Evolutionary conservation across 129 eudicot genomes (phyloP), one percentile per base, ranked within the genome.

Genomic region (Lonicera japonica): DNA sequence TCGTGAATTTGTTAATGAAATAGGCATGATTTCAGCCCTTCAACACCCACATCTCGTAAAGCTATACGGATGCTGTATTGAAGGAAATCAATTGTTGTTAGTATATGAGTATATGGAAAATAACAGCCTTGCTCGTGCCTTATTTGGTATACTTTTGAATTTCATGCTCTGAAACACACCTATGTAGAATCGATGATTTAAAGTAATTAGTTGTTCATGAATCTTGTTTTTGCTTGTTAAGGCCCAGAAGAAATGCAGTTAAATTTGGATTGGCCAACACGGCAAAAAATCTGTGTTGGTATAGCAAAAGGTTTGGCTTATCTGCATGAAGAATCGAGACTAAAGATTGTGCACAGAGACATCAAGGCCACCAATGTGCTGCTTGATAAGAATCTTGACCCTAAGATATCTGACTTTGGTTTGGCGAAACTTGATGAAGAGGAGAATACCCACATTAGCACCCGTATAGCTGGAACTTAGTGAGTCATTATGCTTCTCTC

Each of bases 351-450:
- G 12, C 83, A 82, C 54, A 77, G 88, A 53, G 88, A 82, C 69
- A 82, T 82, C 45, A 82, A 82, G 67, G 84, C 88, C 13, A 78
- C 84, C 2, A 82, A 82, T 65, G 84, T 82, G 60, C 79, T 82
- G 12, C 84, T 78, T 39, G 88, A 82, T 56, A 68, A 67, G 48
- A 48, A 82, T 52, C 67, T 82, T 22, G 41, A 71, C 54, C 75
- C 84, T 21, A 82, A 78, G 51, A 82, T 82, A 50, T 82, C 88
- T 25, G 88, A 82, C 68, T 82, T 82, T 54, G 88, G 88, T 9
- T 73, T 82, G 46, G 88, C 88, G 29, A 74, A 68, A 69, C 81
- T 78, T 59, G 84, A 70, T 56, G 88, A 82, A 43, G 84, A 78
- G 25, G 81, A 78, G 25, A 75, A 77, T 25, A 77, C 88, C 40